A percentile compares a stretch with the other conserved stretches of the same genome.
Evolutionary conservation across 2,329 filamentous ascomycete genomes (phyloP).

Genomic region (Ophiostoma montium): DNA sequence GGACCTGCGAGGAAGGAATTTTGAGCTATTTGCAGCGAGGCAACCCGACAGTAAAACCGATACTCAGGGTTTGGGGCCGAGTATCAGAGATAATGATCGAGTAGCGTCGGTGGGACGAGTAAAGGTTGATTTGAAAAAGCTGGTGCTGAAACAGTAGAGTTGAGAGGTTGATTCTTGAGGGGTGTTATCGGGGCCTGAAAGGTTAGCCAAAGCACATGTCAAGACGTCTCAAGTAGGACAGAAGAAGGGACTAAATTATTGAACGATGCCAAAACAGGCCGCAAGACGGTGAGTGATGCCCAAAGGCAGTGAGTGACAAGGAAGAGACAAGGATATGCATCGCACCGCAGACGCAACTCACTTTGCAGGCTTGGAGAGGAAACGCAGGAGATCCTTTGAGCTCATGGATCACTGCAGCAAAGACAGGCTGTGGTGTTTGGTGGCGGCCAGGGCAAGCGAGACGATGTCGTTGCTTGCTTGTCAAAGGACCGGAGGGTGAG

Average conservation of each 20-base stretch:
- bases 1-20: conserved; percentile 76
- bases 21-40: conserved; percentile 43
- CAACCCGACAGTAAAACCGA: conserved; percentile 38
- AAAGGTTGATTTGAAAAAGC: neutral
- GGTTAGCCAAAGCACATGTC: neutral
- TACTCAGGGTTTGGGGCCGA: conserved; percentile 30
- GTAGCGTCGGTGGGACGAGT: neutral
- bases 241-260: no score
- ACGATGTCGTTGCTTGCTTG: neutral
- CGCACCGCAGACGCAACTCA: conserved; percentile 32
- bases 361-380: conserved; percentile 91
- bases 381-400: conserved; percentile 79
- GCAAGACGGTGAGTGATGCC: neutral
- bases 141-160: neutral
- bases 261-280: neutral
- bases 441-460: neutral
- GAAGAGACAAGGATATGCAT: neutral
- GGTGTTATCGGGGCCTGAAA: conserved; percentile 47
- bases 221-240: neutral
- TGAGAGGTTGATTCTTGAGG: conserved; percentile 12
- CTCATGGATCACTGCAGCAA: conserved; percentile 56
- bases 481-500: neutral
- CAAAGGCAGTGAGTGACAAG: neutral
- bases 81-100: conserved; percentile 59
- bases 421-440: neutral